Base-by-base conservation (phyloP, 768 basidiomycete species). In the Termitomyces sp. region DNA sequence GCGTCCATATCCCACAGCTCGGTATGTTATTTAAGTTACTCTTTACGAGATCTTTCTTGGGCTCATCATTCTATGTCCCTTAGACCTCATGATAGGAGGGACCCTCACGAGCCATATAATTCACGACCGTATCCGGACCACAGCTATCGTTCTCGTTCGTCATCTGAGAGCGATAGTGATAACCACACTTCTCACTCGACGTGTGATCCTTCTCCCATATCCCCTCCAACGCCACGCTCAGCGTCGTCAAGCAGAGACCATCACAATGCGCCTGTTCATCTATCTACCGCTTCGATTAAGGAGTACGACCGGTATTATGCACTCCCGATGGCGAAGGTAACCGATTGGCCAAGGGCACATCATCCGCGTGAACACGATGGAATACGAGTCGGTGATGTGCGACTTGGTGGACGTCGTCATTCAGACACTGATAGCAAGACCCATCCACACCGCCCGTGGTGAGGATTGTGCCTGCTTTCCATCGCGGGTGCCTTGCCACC, bases 191-290 rank as follows among this genome's bases (percentile, higher is more conserved):
- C 76, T 5, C 75, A 76, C 58, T 83, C 83, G 1, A 77, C 75
- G 1, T 79, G 80, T 26, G 79, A 76, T 50, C 71, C 78, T 4
- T 86, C 84, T 12, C 83, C 84, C 5, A 71, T 81, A 18, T 82
- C 82, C 12, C 84, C 84, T 10, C 73, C 74, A 3, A 85, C 84
- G 10, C 83, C 84, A 39, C 80, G 75, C 51, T 84, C 82, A 18
- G 69, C 71, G 22, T 61, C 66, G 32, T 74, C 75, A 55, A 66
- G 63, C 32, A 58, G 56, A 39, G 65, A 56, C 16, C 37, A 42
- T 18, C 54, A 55, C 26, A 33, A 8, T 20, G 36, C 37, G 3
- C 30, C n/a, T 44, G 3, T 34, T 22, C 44, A 42, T 53, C n/a
- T 46, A 45, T 33, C 40, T 32, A 12, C 48, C 9, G 14, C 32